Percentiles rank a stretch among this genome's conserved stretches.
phyloP scores from a whole-genome alignment of 805 yeast species.

The Metschnikowia similis region DNA sequence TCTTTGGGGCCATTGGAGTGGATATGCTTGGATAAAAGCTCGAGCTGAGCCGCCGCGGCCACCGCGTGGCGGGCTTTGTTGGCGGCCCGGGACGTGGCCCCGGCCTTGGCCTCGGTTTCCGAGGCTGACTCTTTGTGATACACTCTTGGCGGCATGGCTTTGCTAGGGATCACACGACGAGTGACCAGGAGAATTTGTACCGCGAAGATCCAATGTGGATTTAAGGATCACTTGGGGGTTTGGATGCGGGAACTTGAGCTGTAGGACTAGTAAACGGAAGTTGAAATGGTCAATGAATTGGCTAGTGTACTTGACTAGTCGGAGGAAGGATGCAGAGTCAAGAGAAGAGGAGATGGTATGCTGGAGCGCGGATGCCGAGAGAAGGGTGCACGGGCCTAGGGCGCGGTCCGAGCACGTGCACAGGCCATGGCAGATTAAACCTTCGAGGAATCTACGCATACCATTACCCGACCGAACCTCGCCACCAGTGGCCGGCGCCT shows the following conservation, averaged over 20 bases:
- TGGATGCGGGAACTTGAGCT: too few relatives aligned
- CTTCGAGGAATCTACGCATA: not conserved
- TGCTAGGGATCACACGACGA: not conserved
- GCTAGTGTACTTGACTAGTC: not conserved
- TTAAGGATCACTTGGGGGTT: too few relatives aligned
- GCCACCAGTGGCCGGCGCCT: not conserved
- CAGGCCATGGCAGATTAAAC: not conserved
- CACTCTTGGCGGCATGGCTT: constrained; percentile 15
- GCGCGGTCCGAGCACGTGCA: not conserved
- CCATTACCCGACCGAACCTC: not conserved
- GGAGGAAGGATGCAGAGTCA: not conserved
- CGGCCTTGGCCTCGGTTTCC: constrained; percentile 26
- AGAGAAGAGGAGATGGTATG: not conserved
- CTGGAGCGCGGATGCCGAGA: not conserved
- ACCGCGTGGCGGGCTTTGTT: constrained; percentile 58
- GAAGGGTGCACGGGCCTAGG: not conserved
- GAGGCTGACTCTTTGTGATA: constrained; percentile 34
- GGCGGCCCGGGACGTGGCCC: constrained; percentile 37
- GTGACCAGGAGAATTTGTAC: not conserved
- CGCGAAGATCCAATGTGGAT: not conserved
- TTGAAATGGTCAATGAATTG: too few relatives aligned
- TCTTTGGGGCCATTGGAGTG: constrained; percentile 72
- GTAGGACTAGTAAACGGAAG: too few relatives aligned
- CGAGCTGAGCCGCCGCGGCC: constrained; percentile 67
- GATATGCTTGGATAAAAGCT: constrained; percentile 61